These are phyloP conservation scores for Fusarium verticillioides DNA, from an alignment of 2,329 filamentous ascomycete species.

Conservation along the genomic window DNA sequence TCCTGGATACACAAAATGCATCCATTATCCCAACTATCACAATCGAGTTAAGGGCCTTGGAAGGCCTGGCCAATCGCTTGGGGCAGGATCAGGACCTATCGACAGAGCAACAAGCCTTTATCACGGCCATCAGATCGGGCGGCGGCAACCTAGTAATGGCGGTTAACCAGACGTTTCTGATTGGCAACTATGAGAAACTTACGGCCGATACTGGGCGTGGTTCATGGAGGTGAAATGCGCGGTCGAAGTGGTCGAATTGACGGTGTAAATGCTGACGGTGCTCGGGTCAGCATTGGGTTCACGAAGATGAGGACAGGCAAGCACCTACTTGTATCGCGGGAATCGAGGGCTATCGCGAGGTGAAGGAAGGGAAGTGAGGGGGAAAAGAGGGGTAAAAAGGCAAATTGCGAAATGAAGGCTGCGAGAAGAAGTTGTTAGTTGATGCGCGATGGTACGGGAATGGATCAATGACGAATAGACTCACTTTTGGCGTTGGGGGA, in stretches of 20 bases:
- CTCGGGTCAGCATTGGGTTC: rapidly evolving
- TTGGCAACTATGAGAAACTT: rapidly evolving
- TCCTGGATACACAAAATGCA: too few relatives aligned
- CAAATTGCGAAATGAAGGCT: background rate
- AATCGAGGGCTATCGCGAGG: background rate
- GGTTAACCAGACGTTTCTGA: rapidly evolving
- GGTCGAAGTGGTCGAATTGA: rapidly evolving
- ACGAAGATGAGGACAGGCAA: rapidly evolving
- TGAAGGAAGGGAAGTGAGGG: background rate
- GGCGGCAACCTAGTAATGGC: background rate
- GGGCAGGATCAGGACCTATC: too few relatives aligned
- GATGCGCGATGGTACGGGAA: background rate
- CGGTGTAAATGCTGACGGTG: rapidly evolving
- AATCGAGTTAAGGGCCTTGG: too few relatives aligned
- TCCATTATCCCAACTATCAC: too few relatives aligned
- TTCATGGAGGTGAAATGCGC: background rate
- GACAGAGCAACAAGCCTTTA: too few relatives aligned
- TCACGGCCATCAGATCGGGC: background rate
- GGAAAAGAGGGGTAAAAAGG: background rate
- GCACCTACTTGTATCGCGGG: background rate
- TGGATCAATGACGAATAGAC: background rate
- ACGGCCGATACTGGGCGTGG: rapidly evolving
- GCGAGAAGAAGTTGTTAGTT: background rate
- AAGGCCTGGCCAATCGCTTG: too few relatives aligned
- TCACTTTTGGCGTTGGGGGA: background rate